Percentiles rank a stretch among this genome's conserved stretches.
These are phyloP conservation scores for Colletotrichum liriopes DNA, from an alignment of 2,329 filamentous ascomycete genomes.

Conservation along the genomic window DNA sequence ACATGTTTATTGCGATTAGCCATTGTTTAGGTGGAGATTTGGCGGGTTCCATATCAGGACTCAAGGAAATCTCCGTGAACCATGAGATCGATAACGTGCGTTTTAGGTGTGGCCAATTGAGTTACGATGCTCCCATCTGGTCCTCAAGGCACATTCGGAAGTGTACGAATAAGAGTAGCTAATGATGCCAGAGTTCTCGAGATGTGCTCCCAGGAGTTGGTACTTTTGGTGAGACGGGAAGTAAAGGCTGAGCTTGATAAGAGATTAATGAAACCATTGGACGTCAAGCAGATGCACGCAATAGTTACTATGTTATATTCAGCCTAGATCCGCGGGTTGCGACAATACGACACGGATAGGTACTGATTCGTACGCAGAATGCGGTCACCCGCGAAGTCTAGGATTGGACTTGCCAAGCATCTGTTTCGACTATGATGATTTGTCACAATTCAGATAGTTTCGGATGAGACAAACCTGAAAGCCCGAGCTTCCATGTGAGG, in stretches of 20 bases:
- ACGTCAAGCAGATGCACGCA: background rate
- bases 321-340: background rate
- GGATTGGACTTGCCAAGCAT: background rate
- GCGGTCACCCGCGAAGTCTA: background rate
- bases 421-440: background rate
- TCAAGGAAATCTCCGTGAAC: background rate
- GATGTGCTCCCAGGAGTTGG: background rate
- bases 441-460: background rate
- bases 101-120: constrained; percentile 1
- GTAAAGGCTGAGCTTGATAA: background rate
- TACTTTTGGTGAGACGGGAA: background rate
- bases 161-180: background rate
- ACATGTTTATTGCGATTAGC: constrained; percentile 4
- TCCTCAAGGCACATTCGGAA: background rate
- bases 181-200: background rate
- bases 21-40: background rate
- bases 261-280: background rate
- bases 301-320: background rate
- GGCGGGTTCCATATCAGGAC: background rate
- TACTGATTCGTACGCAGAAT: background rate
- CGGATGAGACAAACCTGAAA: background rate
- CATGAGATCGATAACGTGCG: background rate
- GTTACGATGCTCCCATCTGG: background rate
- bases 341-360: background rate
- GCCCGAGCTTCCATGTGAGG: background rate